Evolutionary conservation across 1,139 yeast genomes (phyloP).

Genomic region (Arxiozyma slooffiae): DNA sequence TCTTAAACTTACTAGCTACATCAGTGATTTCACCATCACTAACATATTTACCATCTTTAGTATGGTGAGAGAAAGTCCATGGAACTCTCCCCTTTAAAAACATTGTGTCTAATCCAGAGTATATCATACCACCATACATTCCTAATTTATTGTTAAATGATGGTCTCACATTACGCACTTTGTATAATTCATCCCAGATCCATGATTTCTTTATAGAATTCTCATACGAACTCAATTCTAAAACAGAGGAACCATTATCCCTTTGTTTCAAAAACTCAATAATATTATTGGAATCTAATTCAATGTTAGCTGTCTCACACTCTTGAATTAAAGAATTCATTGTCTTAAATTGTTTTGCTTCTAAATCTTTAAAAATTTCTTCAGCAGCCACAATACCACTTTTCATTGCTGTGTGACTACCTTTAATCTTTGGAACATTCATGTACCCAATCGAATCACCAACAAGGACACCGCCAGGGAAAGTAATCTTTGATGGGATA

Average conservation of each 20-base stretch:
- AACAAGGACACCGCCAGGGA: conserved; percentile 92
- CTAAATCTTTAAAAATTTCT: conserved; percentile 38
- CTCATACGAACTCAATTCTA: conserved; percentile 48
- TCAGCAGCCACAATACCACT: conserved; percentile 94
- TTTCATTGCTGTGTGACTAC: conserved; percentile 96
- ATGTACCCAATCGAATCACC: conserved; percentile 95
- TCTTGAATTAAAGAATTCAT: conserved; percentile 1
- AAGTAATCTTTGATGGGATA: conserved; percentile 64
- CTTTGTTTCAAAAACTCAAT: not conserved
- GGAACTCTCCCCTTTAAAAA: conserved; percentile 71
- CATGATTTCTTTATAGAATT: conserved; percentile 61
- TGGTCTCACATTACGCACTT: conserved; percentile 84
- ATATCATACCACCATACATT: conserved; percentile 65
- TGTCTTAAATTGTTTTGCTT: conserved; percentile 27
- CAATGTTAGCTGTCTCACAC: not conserved
- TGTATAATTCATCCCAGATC: conserved; percentile 73
- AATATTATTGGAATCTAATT: not conserved
- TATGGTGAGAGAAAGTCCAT: conserved; percentile 52
- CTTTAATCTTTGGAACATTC: conserved; percentile 94
- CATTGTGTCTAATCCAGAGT: conserved; percentile 79
- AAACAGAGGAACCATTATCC: not conserved
- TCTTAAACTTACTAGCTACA: conserved; percentile 52
- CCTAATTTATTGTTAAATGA: conserved; percentile 69
- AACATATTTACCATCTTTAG: conserved; percentile 36
- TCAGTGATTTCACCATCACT: conserved; percentile 67